Evolutionary conservation across 352 stramenopile genomes (phyloP).

Genomic region (Phytophthora melonis): DNA sequence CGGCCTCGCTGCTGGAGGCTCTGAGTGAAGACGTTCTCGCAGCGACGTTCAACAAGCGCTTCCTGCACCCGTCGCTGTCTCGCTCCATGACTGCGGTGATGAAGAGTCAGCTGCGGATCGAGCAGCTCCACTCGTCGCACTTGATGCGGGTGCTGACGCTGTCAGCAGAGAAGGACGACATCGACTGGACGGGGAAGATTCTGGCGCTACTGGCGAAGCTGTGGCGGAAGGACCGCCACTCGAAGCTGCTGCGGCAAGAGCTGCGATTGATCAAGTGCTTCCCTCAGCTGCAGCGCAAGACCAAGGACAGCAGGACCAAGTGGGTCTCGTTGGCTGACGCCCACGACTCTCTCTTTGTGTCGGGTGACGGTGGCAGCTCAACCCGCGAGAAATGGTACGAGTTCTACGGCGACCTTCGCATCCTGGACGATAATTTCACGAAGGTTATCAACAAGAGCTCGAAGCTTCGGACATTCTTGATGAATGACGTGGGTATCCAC

Average conservation of each 20-base stretch:
- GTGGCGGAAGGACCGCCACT: slow-evolving; percentile 63
- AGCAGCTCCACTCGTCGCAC: slow-evolving; percentile 71
- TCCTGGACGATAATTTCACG: slow-evolving; percentile 58
- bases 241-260: slow-evolving; percentile 61
- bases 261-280: slow-evolving; percentile 82
- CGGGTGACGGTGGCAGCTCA: not conserved
- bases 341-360: slow-evolving; percentile 45
- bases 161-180: slow-evolving; percentile 46
- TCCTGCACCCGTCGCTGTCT: slow-evolving; percentile 58
- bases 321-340: slow-evolving; percentile 61
- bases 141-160: slow-evolving; percentile 62
- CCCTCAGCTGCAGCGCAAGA: slow-evolving; percentile 50
- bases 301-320: slow-evolving; percentile 7
- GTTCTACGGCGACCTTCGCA: slow-evolving; percentile 52
- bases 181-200: slow-evolving; percentile 50
- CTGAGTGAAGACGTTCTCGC: slow-evolving; percentile 37
- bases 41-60: slow-evolving; percentile 56
- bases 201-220: slow-evolving; percentile 65
- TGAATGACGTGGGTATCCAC: slow-evolving; percentile 64
- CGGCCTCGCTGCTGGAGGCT: slow-evolving; percentile 18
- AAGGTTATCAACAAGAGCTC: slow-evolving; percentile 30
- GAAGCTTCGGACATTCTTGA: slow-evolving; percentile 58
- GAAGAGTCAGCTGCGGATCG: slow-evolving; percentile 70
- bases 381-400: slow-evolving; percentile 25
- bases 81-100: slow-evolving; percentile 48